Percentiles rank a stretch among this genome's conserved stretches.
Evolutionary conservation across 2,329 filamentous ascomycete species (phyloP).

Genomic region (Claviceps fusiformis): DNA sequence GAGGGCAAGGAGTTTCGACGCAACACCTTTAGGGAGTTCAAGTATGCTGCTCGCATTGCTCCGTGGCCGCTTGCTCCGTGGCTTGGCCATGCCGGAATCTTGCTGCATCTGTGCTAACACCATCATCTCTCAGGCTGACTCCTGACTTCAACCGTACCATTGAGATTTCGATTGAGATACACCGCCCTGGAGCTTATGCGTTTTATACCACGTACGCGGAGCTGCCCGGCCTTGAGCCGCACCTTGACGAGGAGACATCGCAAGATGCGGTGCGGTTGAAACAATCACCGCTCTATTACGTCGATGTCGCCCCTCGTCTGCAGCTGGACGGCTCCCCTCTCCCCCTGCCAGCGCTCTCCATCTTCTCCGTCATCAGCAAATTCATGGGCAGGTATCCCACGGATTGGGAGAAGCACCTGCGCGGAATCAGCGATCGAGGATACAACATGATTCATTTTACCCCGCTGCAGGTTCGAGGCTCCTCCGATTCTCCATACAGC

Average conservation of each 20-base stretch:
- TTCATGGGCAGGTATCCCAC: slow-evolving; percentile 89
- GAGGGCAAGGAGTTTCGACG: slow-evolving; percentile 64
- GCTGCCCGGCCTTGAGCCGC: slow-evolving; percentile 50
- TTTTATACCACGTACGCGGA: slow-evolving; percentile 91
- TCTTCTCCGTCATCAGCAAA: slow-evolving; percentile 93
- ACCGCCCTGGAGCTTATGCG: slow-evolving; percentile 73
- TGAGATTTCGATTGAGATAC: slow-evolving; percentile 77
- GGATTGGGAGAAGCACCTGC: slow-evolving; percentile 82
- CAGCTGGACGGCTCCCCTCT: slow-evolving; percentile 59
- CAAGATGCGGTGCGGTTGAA: slow-evolving; percentile 34
- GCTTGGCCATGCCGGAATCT: not conserved
- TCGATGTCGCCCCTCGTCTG: slow-evolving; percentile 79
- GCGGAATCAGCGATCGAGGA: slow-evolving; percentile 75
- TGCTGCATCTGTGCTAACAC: not conserved
- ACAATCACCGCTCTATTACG: slow-evolving; percentile 70
- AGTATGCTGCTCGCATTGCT: slow-evolving; percentile 40
- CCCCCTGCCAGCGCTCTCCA: slow-evolving; percentile 73
- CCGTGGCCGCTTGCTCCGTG: not conserved
- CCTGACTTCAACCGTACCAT: slow-evolving; percentile 89
- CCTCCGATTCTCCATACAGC: slow-evolving; percentile 94
- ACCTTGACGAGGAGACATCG: slow-evolving; percentile 12
- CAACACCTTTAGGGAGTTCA: slow-evolving; percentile 72
- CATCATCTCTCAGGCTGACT: slow-evolving; percentile 45
- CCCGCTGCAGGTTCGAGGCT: slow-evolving; percentile 74
- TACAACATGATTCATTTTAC: slow-evolving; percentile 99